Base-by-base conservation (phyloP, 192 early-diverging fungal species). In the Linnemannia exigua region DNA sequence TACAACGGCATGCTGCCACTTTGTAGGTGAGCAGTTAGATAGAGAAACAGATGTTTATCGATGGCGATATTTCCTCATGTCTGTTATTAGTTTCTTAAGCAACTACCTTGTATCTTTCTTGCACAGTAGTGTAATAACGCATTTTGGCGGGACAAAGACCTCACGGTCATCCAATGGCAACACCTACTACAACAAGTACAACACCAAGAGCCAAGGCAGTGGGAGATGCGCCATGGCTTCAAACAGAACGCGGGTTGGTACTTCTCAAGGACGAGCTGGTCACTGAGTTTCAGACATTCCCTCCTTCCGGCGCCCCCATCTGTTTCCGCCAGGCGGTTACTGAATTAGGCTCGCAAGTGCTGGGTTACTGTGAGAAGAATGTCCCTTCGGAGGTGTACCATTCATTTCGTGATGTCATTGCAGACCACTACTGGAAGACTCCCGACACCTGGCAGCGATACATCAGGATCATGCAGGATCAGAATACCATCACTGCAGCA, bases 1-100 rank as follows among this genome's bases (percentile, higher is more conserved):
- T 90, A 79, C 63, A 90, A 89, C 71, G 87, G 89, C 4, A 69
- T 90, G 66, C 48, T 89, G 2, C 89, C 88, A 14, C 72, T 90
- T 0, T 90, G 70, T 47, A 81, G 73, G 79, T 80, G 31, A 17
- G 46, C 22, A 28, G 11, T 6, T 1, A 44, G 9, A 6, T 44
- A 6, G 41, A 44, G 3, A 44, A 6, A 44, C 41, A 44, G 41
- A 6, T 33, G 7, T 8, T 15, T 8, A 25, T 6, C n/a, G n/a
- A n/a, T n/a, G n/a, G n/a, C n/a, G n/a, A n/a, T n/a, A n/a, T n/a
- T n/a, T n/a, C n/a, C n/a, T n/a, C n/a, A n/a, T n/a, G n/a, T n/a
- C n/a, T n/a, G n/a, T n/a, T n/a, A n/a, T n/a, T 3, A 3, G 2
- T 73, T 11, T 35, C 8, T 17, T 41, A n/a, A 16, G 38, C 38